Base-by-base conservation (phyloP, 2,329 filamentous ascomycete species). In the Colletotrichum costaricense region DNA sequence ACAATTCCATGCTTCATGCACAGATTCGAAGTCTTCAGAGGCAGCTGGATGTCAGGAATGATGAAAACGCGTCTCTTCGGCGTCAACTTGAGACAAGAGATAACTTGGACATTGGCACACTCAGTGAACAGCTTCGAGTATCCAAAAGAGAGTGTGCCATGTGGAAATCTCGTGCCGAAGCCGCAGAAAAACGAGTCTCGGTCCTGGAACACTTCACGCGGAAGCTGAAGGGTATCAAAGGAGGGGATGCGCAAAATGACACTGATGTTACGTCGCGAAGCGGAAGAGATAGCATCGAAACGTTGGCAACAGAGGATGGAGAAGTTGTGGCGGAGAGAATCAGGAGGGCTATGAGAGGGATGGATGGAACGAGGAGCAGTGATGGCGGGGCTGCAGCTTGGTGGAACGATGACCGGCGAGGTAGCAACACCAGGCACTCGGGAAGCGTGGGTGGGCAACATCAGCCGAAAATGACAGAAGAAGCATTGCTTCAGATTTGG, bases 161-260 rank as follows among this genome's bases (percentile, higher is more conserved):
- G 74, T 93, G 90, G 91, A 87, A 84, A 74, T 84, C 83, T 38
- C 83, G 89, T 38, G 91, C 91, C 0, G 85, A 90, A 76, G 82
- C 84, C 4, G 89, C 90, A 0, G 90, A 93, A 81, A 84, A 81
- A 73, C 84, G 87, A 62, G 78, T 91, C 22, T 82, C 84, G 4
- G 83, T 86, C 28, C 85, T 88, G 72, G 84, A 89, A 77, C 79
- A 81, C 54, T 85, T 87, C 72, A 83, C 82, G 4, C 73, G 78
- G 16, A 79, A 79, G 28, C 54, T 85, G 38, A 79, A 79, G 59
- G 79, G 76, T 2, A 81, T 83, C 63, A 78, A 77, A n/a, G 78
- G 57, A 26, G 73, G 64, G 16, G 62, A 73, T 19, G 72, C 54
- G 42, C 59, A 69, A 38, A 35, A 69, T 14, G 69, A 69, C 16